Evolutionary conservation across 768 basidiomycete species (phyloP), one percentile per base, ranked within the genome.

Genomic region (Russula dissimulans): DNA sequence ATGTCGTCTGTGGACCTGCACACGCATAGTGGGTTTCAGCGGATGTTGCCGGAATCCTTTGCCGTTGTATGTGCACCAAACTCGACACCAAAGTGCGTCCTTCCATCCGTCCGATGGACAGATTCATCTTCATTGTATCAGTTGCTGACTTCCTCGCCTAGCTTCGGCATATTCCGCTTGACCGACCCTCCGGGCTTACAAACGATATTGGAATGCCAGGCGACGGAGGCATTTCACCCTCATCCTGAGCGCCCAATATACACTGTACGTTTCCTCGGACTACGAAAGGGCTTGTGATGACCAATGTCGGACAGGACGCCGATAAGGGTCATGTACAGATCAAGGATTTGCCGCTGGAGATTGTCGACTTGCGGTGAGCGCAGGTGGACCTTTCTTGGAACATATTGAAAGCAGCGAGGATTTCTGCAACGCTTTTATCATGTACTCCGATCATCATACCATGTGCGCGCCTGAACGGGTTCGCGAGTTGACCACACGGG

Each of bases 1-100:
- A 92, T 95, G 89, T 94, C 92, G 6, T 95, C 92, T 8, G 86
- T 95, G 17, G 93, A 95, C 70, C 72, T 97, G 22, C 93, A 97
- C 67, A 95, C 92, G 3, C 93, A 95, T 71, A 85, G 89, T 1
- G 86, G 82, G 8, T 97, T 94, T 73, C 93, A 95, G 67, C 72
- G 82, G 39, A 93, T 92, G 86, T 79, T 97, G 4, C 89, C 88
- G 0, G 93, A 97, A 69, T 92, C 90, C 0, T 90, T 95, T 69
- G 93, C 93, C 0, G 89, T 95, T 42, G 93, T 97, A 15, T 94
- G 91, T 67, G 90, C 92, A 4, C 93, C 93, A 0, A 82, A 80
- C 49, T 85, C 82, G 1, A 83, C 78, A 18, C 92, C 91, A 0
- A 85, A 81, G 87, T 90, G 72, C 31, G 85, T 69, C 42, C 36